Percentiles rank a stretch among this genome's conserved stretches.
Conservation (phyloP, 192 early-diverging fungal species). For the Rhizophlyctis rosea region DNA sequence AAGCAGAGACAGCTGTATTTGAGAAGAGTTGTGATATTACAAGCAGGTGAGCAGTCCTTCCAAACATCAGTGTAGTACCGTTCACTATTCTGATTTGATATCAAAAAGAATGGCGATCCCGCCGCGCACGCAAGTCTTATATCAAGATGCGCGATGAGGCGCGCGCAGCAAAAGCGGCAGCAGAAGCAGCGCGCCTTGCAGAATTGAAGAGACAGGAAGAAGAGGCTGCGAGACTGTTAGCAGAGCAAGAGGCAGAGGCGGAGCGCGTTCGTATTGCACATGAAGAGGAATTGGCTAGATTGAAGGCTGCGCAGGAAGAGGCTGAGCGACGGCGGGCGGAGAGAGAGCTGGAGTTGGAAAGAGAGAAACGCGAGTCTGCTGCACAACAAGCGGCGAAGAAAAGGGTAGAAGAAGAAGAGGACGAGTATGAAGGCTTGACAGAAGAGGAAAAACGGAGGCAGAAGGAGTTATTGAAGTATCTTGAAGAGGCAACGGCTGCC, state of each 20-base stretch:
- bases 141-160: background rate
- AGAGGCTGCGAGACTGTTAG: background rate
- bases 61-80: no score
- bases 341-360: background rate
- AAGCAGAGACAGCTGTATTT: background rate
- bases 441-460: background rate
- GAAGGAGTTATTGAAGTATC: background rate
- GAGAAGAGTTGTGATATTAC: background rate
- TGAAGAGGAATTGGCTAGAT: no score
- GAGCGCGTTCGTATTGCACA: no score
- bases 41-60: no score
- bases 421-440: background rate
- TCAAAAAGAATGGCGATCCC: background rate
- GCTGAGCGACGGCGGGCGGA: background rate
- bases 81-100: no score
- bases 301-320: background rate
- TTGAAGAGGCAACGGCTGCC: background rate
- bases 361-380: background rate
- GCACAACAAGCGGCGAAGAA: background rate
- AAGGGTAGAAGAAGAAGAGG: background rate
- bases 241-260: background rate
- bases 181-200: background rate
- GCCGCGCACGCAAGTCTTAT: background rate
- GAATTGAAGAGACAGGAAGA: background rate
- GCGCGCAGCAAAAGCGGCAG: no score